Evolutionary conservation across 1,139 yeast species (phyloP).

Genomic region (Geotrichum macrosporum): DNA sequence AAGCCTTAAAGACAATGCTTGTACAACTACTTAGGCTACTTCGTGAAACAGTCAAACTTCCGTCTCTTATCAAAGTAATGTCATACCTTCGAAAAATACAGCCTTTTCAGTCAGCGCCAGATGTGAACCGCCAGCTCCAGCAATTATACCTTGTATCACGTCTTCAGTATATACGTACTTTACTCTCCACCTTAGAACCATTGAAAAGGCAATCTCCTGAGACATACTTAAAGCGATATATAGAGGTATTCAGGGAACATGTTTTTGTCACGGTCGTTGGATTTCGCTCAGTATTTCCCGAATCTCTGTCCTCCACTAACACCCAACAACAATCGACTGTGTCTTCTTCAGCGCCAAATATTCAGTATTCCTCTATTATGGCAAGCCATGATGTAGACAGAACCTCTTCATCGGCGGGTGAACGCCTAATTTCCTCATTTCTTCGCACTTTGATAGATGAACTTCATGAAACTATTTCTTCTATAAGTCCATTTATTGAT

Average conservation of each 20-base stretch:
- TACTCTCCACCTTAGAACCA: slow-evolving; percentile 55
- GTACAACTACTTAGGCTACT: slow-evolving; percentile 59
- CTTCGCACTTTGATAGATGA: slow-evolving; percentile 39
- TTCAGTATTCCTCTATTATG: not conserved
- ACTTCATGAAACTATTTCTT: slow-evolving; percentile 38
- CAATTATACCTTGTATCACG: slow-evolving; percentile 39
- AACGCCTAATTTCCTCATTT: slow-evolving; percentile 42
- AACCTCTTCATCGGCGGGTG: slow-evolving; percentile 28
- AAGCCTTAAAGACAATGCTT: slow-evolving; percentile 43
- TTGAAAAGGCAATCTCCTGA: slow-evolving; percentile 49
- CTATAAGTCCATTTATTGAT: slow-evolving; percentile 40
- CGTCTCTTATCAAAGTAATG: slow-evolving; percentile 70
- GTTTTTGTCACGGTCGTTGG: slow-evolving; percentile 69
- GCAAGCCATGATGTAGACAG: not conserved
- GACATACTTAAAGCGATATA: slow-evolving; percentile 67
- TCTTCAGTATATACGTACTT: slow-evolving; percentile 34
- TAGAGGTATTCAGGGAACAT: slow-evolving; percentile 80
- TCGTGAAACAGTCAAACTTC: slow-evolving; percentile 71
- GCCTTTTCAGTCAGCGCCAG: slow-evolving; percentile 29
- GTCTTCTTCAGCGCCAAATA: not conserved
- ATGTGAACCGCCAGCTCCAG: slow-evolving; percentile 30
- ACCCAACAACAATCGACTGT: not conserved
- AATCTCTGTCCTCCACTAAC: slow-evolving; percentile 7
- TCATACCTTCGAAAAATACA: slow-evolving; percentile 60
- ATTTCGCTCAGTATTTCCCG: slow-evolving; percentile 58